phyloP scores from a whole-genome alignment of 805 yeast species.

The Starmera dryadoides region DNA sequence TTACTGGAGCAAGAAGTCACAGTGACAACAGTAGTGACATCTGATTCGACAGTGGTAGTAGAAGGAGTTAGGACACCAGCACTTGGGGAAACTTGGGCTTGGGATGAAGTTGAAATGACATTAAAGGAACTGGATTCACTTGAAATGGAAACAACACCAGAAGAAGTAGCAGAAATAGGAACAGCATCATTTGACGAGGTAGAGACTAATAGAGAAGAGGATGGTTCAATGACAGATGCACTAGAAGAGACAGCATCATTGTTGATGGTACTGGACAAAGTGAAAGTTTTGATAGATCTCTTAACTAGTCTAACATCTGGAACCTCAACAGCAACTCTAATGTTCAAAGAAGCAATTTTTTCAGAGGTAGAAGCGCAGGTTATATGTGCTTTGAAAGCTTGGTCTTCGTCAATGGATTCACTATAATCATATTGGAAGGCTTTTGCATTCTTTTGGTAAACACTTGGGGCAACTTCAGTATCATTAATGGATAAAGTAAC shows the following conservation, averaged over 20 bases:
- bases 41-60: neutral
- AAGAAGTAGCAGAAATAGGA: neutral
- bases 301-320: neutral
- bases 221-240: neutral
- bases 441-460: neutral
- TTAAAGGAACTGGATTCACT: constrained; percentile 10
- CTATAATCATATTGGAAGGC: neutral
- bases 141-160: neutral
- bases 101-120: constrained; percentile 8
- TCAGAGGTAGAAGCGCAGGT: neutral
- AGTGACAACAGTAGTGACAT: constrained; percentile 1
- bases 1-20: constrained; percentile 10
- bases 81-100: neutral
- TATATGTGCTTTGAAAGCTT: neutral
- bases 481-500: neutral
- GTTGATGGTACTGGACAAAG: neutral
- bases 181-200: neutral
- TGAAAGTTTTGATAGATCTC: neutral
- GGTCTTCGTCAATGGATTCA: neutral
- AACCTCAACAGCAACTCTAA: neutral
- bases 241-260: neutral
- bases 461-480: neutral
- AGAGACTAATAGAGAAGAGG: neutral
- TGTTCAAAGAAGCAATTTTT: neutral
- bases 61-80: constrained; percentile 7